Conservation (phyloP, 805 yeast species). For the Kuraishia borneana region DNA sequence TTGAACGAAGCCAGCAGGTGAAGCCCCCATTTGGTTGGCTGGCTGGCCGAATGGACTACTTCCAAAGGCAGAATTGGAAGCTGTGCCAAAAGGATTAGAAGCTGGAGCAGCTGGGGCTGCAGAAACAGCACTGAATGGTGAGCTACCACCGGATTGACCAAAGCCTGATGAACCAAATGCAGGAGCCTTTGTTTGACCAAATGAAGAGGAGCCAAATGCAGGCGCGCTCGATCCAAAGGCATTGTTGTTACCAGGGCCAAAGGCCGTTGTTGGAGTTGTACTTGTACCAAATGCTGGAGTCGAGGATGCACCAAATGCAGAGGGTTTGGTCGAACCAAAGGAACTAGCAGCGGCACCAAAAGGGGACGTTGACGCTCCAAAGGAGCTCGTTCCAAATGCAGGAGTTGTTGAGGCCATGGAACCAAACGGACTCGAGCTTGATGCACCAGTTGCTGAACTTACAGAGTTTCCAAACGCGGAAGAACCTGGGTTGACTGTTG, state of each 20-base stretch:
- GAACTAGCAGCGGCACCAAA: conserved; percentile 2
- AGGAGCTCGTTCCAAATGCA: too few species aligned
- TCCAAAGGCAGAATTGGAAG: not conserved
- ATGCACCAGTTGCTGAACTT: not conserved
- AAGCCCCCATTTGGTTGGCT: not conserved
- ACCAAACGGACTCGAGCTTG: not conserved
- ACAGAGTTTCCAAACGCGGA: too few species aligned
- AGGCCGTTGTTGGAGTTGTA: not conserved
- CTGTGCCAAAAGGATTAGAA: not conserved
- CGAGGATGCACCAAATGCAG: not conserved
- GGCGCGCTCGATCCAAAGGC: not conserved
- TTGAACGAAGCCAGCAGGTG: not conserved
- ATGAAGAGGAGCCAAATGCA: conserved; percentile 1
- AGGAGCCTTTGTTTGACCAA: not conserved
- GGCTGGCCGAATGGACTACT: not conserved
- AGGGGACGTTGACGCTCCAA: not conserved
- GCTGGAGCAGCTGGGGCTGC: not conserved
- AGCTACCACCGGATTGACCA: not conserved
- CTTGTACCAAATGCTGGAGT: conserved; percentile 1
- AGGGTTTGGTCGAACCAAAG: conserved; percentile 1
- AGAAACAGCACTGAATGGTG: not conserved
- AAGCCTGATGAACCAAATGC: conserved; percentile 1
- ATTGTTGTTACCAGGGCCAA: not conserved
- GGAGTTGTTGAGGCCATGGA: too few species aligned
- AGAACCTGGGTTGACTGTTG: too few species aligned